Evolutionary conservation across 2,329 filamentous ascomycete genomes (phyloP).

Genomic region (Xylariales sp.): DNA sequence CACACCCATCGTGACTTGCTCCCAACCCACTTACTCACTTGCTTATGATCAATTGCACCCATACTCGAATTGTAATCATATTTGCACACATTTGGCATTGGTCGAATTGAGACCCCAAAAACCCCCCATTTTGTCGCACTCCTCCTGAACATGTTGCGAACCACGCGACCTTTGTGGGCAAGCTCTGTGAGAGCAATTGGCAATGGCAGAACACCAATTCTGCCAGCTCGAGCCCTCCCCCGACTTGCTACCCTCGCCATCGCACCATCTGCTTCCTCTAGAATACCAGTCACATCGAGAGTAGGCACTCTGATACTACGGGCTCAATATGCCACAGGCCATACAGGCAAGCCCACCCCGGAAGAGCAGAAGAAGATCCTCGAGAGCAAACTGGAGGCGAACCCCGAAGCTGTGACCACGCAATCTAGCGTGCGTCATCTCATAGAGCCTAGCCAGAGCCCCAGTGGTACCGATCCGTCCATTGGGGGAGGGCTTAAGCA

Average conservation of each 20-base stretch:
- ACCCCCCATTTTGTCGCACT: no score
- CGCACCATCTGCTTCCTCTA: no score
- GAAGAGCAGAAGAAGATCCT: constrained; percentile 52
- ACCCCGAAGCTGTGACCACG: constrained; percentile 57
- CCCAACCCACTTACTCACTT: no score
- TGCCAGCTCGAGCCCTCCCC: no score
- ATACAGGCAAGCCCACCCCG: constrained; percentile 35
- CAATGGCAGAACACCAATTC: no score
- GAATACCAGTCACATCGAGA: background rate
- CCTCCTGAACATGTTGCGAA: constrained; percentile 28
- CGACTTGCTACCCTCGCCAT: no score
- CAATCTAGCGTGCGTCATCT: constrained; percentile 52
- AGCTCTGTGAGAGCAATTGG: constrained; percentile 15
- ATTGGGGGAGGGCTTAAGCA: constrained; percentile 32
- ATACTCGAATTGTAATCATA: no score
- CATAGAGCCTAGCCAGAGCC: constrained; percentile 30
- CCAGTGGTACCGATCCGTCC: constrained; percentile 14
- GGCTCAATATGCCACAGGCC: constrained; percentile 22
- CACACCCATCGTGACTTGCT: no score
- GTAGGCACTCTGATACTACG: constrained; percentile 14
- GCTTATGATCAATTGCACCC: no score
- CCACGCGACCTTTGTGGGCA: constrained; percentile 16
- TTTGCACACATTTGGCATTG: no score
- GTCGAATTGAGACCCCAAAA: no score
- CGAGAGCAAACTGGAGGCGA: constrained; percentile 50